These are phyloP conservation scores for Hemileccinum rubropunctum DNA, from an alignment of 768 basidiomycete species.

Conservation along the genomic window DNA sequence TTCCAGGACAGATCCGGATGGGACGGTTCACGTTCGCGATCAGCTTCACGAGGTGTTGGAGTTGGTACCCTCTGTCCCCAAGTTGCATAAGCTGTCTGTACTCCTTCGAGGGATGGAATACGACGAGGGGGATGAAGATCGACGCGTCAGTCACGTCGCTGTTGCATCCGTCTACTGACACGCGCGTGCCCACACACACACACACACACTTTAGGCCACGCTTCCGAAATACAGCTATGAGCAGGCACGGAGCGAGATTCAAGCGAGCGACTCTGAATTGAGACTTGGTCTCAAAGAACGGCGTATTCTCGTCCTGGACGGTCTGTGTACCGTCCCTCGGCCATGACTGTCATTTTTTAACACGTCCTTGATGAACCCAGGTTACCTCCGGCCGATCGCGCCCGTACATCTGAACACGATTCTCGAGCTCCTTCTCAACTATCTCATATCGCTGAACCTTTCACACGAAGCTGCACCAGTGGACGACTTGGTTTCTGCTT, in stretches of 20 bases:
- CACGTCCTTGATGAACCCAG: constrained; percentile 33
- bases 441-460: constrained; percentile 63
- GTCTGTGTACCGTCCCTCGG: constrained; percentile 31
- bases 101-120: constrained; percentile 68
- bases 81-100: constrained; percentile 59
- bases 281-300: constrained; percentile 58
- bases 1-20: constrained; percentile 32
- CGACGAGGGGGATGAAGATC: constrained; percentile 57
- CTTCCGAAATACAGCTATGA: constrained; percentile 49
- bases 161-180: not conserved
- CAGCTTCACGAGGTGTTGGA: constrained; percentile 85
- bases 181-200: too few relatives aligned
- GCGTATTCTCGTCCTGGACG: constrained; percentile 70
- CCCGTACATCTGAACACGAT: constrained; percentile 63
- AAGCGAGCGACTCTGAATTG: constrained; percentile 82
- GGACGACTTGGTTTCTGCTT: constrained; percentile 54
- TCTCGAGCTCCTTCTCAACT: constrained; percentile 72
- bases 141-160: constrained; percentile 21
- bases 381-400: constrained; percentile 71
- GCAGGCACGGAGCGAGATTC: constrained; percentile 61
- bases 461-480: constrained; percentile 50
- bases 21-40: constrained; percentile 68
- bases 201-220: constrained; percentile 26
- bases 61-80: constrained; percentile 73
- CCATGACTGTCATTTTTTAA: too few relatives aligned